Conservation (phyloP, 495 filamentous ascomycete genomes). For the Bathelium albidoporum region DNA sequence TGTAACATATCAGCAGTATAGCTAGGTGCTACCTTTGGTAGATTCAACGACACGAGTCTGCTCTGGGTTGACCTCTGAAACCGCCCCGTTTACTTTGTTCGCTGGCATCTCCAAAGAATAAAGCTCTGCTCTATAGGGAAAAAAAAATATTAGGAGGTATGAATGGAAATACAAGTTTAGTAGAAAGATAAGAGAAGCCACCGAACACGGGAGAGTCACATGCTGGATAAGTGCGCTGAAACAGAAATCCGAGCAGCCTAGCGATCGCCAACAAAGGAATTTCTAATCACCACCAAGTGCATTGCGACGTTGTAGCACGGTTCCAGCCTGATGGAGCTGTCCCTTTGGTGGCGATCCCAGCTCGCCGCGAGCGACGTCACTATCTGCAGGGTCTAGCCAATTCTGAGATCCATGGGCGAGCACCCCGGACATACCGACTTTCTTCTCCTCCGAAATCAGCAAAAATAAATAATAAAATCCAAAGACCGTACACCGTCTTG, state of each 20-base stretch:
- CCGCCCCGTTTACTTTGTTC: background rate
- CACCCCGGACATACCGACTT: background rate
- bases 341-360: background rate
- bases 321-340: background rate
- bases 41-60: conserved; percentile 19
- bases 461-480: background rate
- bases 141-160: background rate
- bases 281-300: background rate
- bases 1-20: background rate
- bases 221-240: background rate
- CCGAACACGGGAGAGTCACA: background rate
- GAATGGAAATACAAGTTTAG: background rate
- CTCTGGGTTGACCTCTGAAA: conserved; percentile 14
- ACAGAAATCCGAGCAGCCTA: background rate
- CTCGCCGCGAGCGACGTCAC: background rate
- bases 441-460: background rate
- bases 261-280: background rate
- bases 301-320: background rate
- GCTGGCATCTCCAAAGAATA: background rate
- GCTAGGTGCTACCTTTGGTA: conserved; percentile 22
- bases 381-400: background rate
- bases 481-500: background rate
- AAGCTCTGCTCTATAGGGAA: background rate
- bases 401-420: background rate
- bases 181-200: background rate